Percentiles rank a stretch among this genome's conserved stretches.
Conservation (phyloP, 352 stramenopile species). For the Pythium monospermum region DNA sequence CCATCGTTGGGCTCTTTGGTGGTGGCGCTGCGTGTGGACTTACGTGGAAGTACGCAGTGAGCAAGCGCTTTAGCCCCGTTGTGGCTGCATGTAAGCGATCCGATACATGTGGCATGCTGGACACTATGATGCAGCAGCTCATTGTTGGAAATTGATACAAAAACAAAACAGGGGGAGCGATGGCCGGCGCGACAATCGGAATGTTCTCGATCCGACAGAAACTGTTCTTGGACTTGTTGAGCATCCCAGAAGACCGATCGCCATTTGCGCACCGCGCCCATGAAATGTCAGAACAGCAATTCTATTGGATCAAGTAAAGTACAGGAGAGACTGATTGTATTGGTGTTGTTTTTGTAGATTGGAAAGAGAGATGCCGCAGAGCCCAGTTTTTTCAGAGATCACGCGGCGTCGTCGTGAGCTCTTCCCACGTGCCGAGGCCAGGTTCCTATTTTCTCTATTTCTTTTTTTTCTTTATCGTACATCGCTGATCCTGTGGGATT, state of each 20-base stretch:
- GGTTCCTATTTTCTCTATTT: background rate
- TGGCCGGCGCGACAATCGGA: conserved; percentile 29
- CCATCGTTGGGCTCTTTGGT: conserved; percentile 6
- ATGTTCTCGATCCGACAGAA: conserved; percentile 31
- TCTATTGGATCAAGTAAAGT: background rate
- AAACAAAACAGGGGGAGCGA: conserved; percentile 23
- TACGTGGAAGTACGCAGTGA: conserved; percentile 12
- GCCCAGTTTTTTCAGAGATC: conserved; percentile 11
- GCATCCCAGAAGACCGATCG: conserved; percentile 32
- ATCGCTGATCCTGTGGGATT: background rate
- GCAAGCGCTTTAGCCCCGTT: conserved; percentile 1
- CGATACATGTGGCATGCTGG: background rate
- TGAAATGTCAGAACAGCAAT: conserved; percentile 16
- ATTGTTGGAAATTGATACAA: too few species aligned
- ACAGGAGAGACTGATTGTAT: background rate
- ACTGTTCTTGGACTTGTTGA: conserved; percentile 34
- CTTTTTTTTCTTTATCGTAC: background rate
- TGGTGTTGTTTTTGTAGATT: background rate
- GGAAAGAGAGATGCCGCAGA: conserved; percentile 13
- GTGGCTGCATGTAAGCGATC: conserved; percentile 9
- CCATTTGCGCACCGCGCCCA: conserved; percentile 24
- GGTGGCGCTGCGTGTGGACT: conserved; percentile 7
- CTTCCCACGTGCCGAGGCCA: conserved; percentile 10
- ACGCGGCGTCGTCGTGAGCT: conserved; percentile 7
- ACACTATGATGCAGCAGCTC: too few species aligned